Percentiles rank a stretch among this genome's conserved stretches.
Evolutionary conservation across 352 stramenopile genomes (phyloP).

Genomic region (Plasmopara halstedii): DNA sequence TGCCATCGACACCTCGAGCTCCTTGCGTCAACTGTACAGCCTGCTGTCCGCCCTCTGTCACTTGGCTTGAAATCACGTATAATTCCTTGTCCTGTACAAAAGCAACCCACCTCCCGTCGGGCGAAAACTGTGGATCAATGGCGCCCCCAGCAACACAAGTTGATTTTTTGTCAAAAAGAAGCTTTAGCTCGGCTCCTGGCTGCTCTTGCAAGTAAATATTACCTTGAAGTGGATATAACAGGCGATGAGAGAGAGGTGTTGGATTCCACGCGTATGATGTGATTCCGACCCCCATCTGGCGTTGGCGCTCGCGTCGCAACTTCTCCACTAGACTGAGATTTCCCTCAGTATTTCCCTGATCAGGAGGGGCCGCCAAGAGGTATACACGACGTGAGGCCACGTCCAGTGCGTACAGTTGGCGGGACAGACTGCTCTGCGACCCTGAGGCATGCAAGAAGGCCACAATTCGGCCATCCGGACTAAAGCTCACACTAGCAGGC

Average conservation of each 20-base stretch:
- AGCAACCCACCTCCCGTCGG: conserved; percentile 88
- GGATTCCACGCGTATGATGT: conserved; percentile 87
- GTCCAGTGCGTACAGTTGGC: conserved; percentile 82
- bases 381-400: conserved; percentile 41
- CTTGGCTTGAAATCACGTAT: conserved; percentile 79
- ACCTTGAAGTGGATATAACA: conserved; percentile 89
- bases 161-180: conserved; percentile 85
- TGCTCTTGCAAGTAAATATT: conserved; percentile 92
- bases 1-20: conserved; percentile 53
- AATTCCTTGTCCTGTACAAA: conserved; percentile 94
- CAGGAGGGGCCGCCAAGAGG: conserved; percentile 58
- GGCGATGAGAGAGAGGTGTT: conserved; percentile 40
- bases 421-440: conserved; percentile 70
- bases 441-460: conserved; percentile 81
- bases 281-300: conserved; percentile 89
- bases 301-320: conserved; percentile 84
- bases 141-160: conserved; percentile 61
- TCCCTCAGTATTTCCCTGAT: conserved; percentile 74
- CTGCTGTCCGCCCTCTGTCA: conserved; percentile 22
- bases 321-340: conserved; percentile 88
- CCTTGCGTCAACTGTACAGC: conserved; percentile 71
- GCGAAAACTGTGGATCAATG: conserved; percentile 92
- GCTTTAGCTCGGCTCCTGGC: conserved; percentile 46
- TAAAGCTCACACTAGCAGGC: conserved; percentile 80
- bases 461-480: conserved; percentile 69